Evolutionary conservation across 2,329 filamentous ascomycete genomes (phyloP).

Genomic region (Diplodia corticola): DNA sequence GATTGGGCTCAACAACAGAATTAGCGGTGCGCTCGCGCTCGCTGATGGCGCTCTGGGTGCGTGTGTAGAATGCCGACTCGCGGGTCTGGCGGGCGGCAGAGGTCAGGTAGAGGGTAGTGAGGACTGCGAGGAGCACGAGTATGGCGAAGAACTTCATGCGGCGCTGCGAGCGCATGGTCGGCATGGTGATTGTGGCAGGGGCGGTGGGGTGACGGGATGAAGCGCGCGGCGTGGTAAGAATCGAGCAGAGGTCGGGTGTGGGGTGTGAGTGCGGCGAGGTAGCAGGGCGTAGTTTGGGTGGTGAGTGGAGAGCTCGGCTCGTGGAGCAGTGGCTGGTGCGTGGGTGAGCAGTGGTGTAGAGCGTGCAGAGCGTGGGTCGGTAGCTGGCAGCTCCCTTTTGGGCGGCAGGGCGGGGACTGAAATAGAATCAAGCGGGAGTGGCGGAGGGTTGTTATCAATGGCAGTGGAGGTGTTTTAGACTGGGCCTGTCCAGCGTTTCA

Average conservation of each 20-base stretch:
- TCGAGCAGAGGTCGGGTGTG: background rate
- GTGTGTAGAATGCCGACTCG: slow-evolving; percentile 58
- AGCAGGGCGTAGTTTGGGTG: background rate
- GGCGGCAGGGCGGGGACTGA: background rate
- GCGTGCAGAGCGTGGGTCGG: background rate
- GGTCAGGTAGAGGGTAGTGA: slow-evolving; percentile 73
- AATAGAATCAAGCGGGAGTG: background rate
- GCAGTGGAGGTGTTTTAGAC: slow-evolving; percentile 1
- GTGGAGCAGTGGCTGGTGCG: background rate
- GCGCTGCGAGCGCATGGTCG: slow-evolving; percentile 49
- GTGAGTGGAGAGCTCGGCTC: background rate
- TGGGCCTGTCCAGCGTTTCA: slow-evolving; percentile 7
- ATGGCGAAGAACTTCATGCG: slow-evolving; percentile 68
- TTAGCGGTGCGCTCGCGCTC: slow-evolving; percentile 35
- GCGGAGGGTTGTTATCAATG: background rate
- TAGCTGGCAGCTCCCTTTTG: background rate
- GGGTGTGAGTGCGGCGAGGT: background rate
- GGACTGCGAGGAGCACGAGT: slow-evolving; percentile 62
- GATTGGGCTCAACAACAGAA: slow-evolving; percentile 43
- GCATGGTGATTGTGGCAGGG: background rate
- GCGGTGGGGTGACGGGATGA: background rate
- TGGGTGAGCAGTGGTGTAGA: no score
- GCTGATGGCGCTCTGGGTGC: slow-evolving; percentile 56
- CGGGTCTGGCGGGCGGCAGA: slow-evolving; percentile 57
- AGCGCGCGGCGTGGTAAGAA: background rate